These are phyloP conservation scores for Ascosphaera pollenicola DNA, from an alignment of 2,329 filamentous ascomycete species.

Conservation along the genomic window DNA sequence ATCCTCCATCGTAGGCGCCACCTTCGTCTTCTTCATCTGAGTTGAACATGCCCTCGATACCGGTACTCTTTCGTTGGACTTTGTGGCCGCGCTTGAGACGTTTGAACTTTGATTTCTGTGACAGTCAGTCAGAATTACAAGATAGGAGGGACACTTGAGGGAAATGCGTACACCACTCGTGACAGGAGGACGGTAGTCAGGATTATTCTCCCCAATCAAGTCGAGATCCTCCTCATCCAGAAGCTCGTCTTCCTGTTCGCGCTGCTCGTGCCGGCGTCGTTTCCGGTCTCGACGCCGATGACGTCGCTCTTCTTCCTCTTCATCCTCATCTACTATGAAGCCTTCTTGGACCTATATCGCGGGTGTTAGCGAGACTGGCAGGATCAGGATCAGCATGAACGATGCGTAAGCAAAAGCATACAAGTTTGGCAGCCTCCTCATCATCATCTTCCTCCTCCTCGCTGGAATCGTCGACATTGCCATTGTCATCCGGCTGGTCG, in stretches of 20 bases:
- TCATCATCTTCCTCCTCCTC: constrained; percentile 88
- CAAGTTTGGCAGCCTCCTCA: constrained; percentile 53
- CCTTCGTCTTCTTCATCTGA: constrained; percentile 69
- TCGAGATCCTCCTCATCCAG: constrained; percentile 94
- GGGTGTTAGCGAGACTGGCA: too few relatives aligned
- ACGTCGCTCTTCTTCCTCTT: constrained; percentile 49
- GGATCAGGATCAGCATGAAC: constrained; percentile 5
- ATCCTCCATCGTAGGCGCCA: constrained; percentile 21
- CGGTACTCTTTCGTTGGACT: constrained; percentile 45
- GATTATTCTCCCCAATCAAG: constrained; percentile 66
- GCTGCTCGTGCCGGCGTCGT: constrained; percentile 56
- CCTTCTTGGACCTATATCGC: constrained; percentile 56
- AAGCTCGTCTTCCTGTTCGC: constrained; percentile 59
- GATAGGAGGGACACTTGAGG: constrained; percentile 1
- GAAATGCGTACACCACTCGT: constrained; percentile 43
- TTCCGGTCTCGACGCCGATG: constrained; percentile 40
- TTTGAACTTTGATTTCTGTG: constrained; percentile 68
- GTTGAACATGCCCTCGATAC: constrained; percentile 81
- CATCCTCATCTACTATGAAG: constrained; percentile 88
- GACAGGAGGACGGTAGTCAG: constrained; percentile 44
- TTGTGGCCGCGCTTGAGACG: constrained; percentile 81
- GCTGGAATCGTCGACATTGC: constrained; percentile 55
- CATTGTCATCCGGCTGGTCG: constrained; percentile 18
- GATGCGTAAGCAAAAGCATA: neutral
- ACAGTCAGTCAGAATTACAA: constrained; percentile 2